Percentiles rank a stretch among this genome's conserved stretches.
Conservation (phyloP, 228 moss, liverwort and hornwort species). For the Sphagnum magellanicum region DNA sequence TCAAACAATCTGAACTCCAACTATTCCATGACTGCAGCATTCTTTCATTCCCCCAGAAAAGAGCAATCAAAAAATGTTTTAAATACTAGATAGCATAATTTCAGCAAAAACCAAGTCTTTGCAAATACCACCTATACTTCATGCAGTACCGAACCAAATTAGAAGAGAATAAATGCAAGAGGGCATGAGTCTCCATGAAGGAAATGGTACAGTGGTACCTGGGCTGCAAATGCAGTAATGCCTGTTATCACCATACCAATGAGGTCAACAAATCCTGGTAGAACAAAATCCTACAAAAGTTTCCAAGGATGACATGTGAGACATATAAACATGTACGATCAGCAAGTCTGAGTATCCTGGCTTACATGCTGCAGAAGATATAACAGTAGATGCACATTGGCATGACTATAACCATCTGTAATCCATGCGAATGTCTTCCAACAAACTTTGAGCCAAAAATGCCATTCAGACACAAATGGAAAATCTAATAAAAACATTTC, state of each 20-base stretch:
- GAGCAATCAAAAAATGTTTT: too few relatives aligned
- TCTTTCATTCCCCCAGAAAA: too few relatives aligned
- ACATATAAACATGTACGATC: background rate
- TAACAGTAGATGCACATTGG: too few relatives aligned
- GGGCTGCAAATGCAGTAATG: background rate
- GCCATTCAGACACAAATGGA: background rate
- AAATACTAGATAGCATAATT: too few relatives aligned
- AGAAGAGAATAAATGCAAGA: background rate
- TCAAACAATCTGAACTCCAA: too few relatives aligned
- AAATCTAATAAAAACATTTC: background rate
- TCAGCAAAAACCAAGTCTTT: background rate
- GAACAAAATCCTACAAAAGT: background rate
- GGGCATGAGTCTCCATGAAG: background rate
- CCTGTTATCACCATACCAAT: background rate
- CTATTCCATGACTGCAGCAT: too few relatives aligned
- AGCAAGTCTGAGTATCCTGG: too few relatives aligned
- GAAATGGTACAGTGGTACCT: background rate
- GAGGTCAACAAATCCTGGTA: conserved; percentile 1
- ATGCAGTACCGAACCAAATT: background rate
- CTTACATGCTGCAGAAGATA: too few relatives aligned
- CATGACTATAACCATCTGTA: background rate
- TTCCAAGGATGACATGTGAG: background rate
- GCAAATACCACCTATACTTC: background rate
- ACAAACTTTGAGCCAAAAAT: background rate
- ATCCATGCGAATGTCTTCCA: background rate